Conservation (phyloP, 2,329 filamentous ascomycete genomes). For the Calycina herbarum region DNA sequence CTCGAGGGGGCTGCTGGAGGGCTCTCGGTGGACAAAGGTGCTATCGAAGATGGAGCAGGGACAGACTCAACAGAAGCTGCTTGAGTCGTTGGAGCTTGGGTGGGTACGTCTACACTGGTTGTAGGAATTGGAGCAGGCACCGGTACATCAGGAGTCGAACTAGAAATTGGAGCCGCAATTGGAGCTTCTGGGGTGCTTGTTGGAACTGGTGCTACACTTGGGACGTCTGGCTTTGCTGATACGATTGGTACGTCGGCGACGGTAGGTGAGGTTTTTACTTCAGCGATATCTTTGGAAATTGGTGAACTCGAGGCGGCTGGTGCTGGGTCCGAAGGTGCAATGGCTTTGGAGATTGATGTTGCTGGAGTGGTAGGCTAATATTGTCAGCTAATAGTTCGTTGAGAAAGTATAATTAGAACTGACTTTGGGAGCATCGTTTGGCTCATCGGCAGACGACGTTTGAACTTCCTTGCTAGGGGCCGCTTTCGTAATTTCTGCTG, state of each 20-base stretch:
- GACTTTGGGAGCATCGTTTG: neutral
- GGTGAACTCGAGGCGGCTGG: neutral
- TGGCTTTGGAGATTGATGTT: neutral
- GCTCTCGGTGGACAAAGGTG: neutral
- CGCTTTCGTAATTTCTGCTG: neutral
- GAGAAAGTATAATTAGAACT: neutral
- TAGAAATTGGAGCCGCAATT: neutral
- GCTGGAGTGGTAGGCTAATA: neutral
- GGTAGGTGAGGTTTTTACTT: neutral
- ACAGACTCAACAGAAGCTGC: neutral
- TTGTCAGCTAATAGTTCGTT: neutral
- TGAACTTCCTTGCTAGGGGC: no score
- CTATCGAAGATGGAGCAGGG: neutral
- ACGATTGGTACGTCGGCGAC: no score
- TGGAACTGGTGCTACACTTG: slow-evolving; percentile 1
- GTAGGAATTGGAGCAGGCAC: no score
- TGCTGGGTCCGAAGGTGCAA: neutral
- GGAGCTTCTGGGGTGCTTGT: neutral
- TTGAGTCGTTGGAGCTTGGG: no score
- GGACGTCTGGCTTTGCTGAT: no score
- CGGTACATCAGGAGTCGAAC: no score
- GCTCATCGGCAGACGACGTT: no score
- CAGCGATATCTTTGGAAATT: neutral
- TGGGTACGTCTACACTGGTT: no score
- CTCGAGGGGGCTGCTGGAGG: neutral